Evolutionary conservation across 805 yeast species (phyloP).

Genomic region (Kuraishia borneana): DNA sequence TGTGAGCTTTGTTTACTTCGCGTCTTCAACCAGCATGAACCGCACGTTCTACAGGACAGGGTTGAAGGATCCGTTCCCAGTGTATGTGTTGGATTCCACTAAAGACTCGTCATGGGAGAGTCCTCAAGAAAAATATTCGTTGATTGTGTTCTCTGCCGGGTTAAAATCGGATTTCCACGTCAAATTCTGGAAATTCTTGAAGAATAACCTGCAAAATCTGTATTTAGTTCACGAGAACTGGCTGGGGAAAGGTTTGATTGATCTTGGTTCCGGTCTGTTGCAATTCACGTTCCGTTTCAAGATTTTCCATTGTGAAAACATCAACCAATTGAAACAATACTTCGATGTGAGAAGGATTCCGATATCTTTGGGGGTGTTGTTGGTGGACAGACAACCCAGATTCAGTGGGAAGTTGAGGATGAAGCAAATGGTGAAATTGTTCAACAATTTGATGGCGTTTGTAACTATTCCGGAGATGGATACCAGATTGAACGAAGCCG

Average conservation of each 20-base stretch:
- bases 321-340: constrained; percentile 27
- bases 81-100: constrained; percentile 77
- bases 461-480: constrained; percentile 15
- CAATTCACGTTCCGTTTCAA: constrained; percentile 7
- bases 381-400: constrained; percentile 37
- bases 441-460: constrained; percentile 20
- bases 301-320: constrained; percentile 21
- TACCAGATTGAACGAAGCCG: constrained; percentile 9
- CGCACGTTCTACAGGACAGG: not conserved
- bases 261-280: constrained; percentile 51
- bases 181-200: constrained; percentile 29
- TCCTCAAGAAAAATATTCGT: constrained; percentile 40
- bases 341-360: constrained; percentile 71
- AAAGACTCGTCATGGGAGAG: constrained; percentile 49
- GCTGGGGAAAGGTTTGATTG: constrained; percentile 72
- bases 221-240: constrained; percentile 87
- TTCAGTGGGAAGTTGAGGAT: constrained; percentile 26
- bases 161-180: constrained; percentile 25
- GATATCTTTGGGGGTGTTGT: constrained; percentile 64
- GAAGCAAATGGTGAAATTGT: constrained; percentile 18
- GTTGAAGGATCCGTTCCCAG: constrained; percentile 1
- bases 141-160: constrained; percentile 78
- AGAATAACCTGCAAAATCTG: constrained; percentile 45
- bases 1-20: not conserved
- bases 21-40: not conserved